Percentiles rank a stretch among this genome's conserved stretches.
Evolutionary conservation across 192 early-diverging fungal species (phyloP).

Genomic region (Cladochytrium replicatum): DNA sequence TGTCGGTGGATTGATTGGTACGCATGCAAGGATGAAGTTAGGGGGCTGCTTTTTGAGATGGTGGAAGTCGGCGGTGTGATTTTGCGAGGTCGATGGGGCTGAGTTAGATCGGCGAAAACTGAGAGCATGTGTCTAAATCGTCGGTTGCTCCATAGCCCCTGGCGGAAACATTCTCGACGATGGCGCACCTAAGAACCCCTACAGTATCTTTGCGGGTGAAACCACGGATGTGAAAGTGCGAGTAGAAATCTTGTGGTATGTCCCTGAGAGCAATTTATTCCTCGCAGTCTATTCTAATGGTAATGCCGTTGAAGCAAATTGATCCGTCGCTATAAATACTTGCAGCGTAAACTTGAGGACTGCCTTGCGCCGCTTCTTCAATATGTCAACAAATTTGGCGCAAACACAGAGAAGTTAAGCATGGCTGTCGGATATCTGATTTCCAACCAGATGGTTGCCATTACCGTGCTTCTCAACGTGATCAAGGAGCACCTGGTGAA

Average conservation of each 20-base stretch:
- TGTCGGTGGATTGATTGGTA: constrained; percentile 83
- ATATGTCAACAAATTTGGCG: constrained; percentile 82
- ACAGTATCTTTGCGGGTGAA: constrained; percentile 65
- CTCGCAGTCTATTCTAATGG: constrained; percentile 2
- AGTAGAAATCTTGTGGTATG: constrained; percentile 65
- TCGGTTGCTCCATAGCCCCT: constrained; percentile 46
- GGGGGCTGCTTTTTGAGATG: constrained; percentile 3
- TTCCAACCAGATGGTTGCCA: constrained; percentile 52
- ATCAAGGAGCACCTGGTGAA: constrained; percentile 93
- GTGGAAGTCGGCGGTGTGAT: constrained; percentile 5
- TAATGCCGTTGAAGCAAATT: constrained; percentile 46
- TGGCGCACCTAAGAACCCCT: constrained; percentile 65
- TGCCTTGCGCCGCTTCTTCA: constrained; percentile 73
- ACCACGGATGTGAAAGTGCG: constrained; percentile 63
- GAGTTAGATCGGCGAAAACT: not conserved
- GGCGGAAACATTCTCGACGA: constrained; percentile 70
- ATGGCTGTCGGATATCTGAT: constrained; percentile 65
- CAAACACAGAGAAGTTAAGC: constrained; percentile 72
- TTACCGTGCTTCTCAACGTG: constrained; percentile 63
- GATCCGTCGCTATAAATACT: constrained; percentile 90
- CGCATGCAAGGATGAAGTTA: too few relatives aligned
- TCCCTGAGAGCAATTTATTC: constrained; percentile 4
- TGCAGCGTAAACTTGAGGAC: constrained; percentile 78
- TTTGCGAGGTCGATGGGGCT: not conserved
- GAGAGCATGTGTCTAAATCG: too few relatives aligned